A percentile compares a stretch with the other conserved stretches of the same genome.
phyloP scores from a whole-genome alignment of 1,139 yeast genomes.

The Sugiyamaella grinbergsii region DNA sequence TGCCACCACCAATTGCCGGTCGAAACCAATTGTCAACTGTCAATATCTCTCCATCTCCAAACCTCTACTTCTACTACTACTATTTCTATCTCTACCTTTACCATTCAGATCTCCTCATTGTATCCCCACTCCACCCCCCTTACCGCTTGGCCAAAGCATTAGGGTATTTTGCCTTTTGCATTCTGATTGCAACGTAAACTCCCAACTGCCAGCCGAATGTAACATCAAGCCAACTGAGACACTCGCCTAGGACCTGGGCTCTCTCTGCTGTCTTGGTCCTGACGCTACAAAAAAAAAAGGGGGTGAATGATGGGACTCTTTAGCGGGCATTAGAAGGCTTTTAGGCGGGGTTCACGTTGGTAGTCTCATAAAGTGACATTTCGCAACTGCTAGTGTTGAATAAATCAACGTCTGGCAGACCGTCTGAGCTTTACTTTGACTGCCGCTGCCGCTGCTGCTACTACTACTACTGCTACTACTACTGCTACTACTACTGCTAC shows the following conservation, averaged over 20 bases:
- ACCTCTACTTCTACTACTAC: slow-evolving; percentile 4
- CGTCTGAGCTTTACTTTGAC: no score
- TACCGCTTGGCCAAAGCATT: neutral
- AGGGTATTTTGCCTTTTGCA: slow-evolving; percentile 1
- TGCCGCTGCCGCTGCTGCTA: no score
- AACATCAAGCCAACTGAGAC: slow-evolving; percentile 1
- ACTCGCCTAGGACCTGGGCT: no score
- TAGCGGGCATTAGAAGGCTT: no score
- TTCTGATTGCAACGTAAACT: slow-evolving; percentile 7
- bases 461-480: no score
- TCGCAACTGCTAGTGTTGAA: no score
- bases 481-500: no score
- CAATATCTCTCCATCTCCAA: neutral
- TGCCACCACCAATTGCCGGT: no score
- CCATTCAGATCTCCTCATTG: neutral
- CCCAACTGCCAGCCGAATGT: slow-evolving; percentile 2
- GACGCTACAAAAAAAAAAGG: neutral
- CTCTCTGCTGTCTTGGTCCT: neutral
- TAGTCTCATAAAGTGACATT: no score
- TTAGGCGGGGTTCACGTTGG: no score
- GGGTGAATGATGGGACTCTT: no score
- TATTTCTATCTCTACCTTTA: neutral
- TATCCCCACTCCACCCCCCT: slow-evolving; percentile 1
- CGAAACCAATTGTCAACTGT: neutral
- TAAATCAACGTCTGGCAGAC: no score